A percentile compares a stretch with the other conserved stretches of the same genome.
Conservation (phyloP, 202 grass and related monocot genomes). For the Panicum hallii region DNA sequence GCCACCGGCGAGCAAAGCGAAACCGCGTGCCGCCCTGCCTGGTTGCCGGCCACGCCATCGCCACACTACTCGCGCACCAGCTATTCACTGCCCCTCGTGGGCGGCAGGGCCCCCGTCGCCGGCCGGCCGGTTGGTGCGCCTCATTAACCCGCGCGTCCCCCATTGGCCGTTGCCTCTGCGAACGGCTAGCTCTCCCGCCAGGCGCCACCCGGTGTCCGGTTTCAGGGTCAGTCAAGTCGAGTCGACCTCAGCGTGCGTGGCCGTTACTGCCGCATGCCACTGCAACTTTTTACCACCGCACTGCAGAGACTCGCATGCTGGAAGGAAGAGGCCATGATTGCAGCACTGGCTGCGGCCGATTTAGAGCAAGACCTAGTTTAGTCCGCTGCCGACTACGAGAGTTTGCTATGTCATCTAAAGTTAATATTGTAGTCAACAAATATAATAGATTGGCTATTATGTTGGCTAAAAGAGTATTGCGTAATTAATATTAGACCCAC, state of each 20-base stretch:
- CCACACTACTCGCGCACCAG: neutral
- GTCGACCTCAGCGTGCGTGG: neutral
- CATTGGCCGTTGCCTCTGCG: neutral
- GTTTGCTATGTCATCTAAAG: too few relatives aligned
- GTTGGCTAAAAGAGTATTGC: too few relatives aligned
- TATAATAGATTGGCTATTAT: too few relatives aligned
- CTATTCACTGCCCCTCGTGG: conserved; percentile 19
- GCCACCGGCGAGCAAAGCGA: neutral
- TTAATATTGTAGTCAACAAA: too few relatives aligned
- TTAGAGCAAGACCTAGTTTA: too few relatives aligned
- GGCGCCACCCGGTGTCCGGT: too few relatives aligned
- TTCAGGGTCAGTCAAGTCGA: neutral
- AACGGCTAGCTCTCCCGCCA: neutral
- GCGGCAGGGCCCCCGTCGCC: neutral
- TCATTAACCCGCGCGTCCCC: neutral
- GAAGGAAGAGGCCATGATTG: conserved; percentile 24
- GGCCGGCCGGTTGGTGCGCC: neutral
- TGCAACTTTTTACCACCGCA: neutral
- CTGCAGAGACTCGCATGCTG: neutral
- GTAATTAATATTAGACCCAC: too few relatives aligned
- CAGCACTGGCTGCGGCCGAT: conserved; percentile 40
- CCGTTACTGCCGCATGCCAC: neutral
- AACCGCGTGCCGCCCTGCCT: neutral
- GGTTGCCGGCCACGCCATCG: neutral
- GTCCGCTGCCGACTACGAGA: too few relatives aligned